A percentile compares a stretch with the other conserved stretches of the same genome.
Conservation (phyloP, 2,329 filamentous ascomycete genomes). For the Ophiostoma ulmi region DNA sequence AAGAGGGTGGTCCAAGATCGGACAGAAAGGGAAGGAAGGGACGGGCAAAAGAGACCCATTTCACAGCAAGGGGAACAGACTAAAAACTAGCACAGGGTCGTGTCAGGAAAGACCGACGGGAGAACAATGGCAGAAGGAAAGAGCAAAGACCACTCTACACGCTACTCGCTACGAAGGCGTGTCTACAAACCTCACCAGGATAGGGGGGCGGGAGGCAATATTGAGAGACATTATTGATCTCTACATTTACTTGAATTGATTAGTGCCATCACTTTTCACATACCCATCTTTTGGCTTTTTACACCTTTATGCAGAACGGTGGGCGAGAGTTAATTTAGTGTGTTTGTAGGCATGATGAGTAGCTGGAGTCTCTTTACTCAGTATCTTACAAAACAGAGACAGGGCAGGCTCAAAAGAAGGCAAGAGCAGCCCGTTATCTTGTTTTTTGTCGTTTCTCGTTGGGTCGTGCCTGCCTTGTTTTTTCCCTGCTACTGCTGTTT, state of each 20-base stretch:
- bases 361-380: background rate
- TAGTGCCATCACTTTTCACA: background rate
- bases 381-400: background rate
- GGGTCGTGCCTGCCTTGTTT: slow-evolving; percentile 19
- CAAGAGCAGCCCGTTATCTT: slow-evolving; percentile 12
- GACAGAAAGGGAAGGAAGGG: background rate
- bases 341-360: background rate
- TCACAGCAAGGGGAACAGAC: background rate
- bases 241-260: too few species aligned
- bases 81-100: background rate
- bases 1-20: background rate
- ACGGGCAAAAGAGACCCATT: background rate
- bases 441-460: slow-evolving; percentile 7
- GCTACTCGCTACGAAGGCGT: background rate
- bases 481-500: background rate
- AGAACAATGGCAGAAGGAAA: slow-evolving; percentile 4
- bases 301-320: background rate
- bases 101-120: background rate
- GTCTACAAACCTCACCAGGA: background rate
- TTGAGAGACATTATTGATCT: background rate
- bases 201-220: background rate
- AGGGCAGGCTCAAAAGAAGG: background rate
- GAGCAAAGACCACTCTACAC: background rate
- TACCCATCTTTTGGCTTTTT: background rate
- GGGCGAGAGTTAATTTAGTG: slow-evolving; percentile 5